A percentile compares a stretch with the other conserved stretches of the same genome.
Conservation (phyloP, 2,329 filamentous ascomycete genomes). For the Monosporascus sp. region DNA sequence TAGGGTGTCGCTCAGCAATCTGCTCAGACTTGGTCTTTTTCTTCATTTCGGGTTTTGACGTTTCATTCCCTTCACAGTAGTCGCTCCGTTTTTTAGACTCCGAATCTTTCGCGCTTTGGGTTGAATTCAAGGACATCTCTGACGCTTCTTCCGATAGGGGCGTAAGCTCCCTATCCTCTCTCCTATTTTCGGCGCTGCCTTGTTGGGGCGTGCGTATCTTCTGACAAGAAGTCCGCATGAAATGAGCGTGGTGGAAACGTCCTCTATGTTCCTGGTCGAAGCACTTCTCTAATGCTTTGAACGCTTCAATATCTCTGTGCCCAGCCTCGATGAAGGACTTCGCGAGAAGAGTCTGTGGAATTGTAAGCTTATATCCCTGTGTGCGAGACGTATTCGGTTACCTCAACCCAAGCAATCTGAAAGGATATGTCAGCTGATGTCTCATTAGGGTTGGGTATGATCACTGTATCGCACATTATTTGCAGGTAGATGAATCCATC, state of each 20-base stretch:
- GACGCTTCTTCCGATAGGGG: slow-evolving; percentile 23
- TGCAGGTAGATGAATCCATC: slow-evolving; percentile 48
- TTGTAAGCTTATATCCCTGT: slow-evolving; percentile 7
- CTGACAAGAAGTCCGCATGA: slow-evolving; percentile 56
- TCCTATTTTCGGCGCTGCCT: slow-evolving; percentile 22
- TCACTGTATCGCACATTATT: slow-evolving; percentile 34
- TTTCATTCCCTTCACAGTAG: slow-evolving; percentile 12
- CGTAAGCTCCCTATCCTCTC: slow-evolving; percentile 24
- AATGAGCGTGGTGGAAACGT: slow-evolving; percentile 51
- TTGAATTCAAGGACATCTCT: slow-evolving; percentile 14
- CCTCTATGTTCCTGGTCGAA: slow-evolving; percentile 59
- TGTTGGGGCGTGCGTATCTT: slow-evolving; percentile 35
- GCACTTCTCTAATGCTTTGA: slow-evolving; percentile 56
- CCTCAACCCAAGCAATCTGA: slow-evolving; percentile 57
- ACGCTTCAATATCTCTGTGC: slow-evolving; percentile 55
- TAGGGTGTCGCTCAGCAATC: slow-evolving; percentile 30
- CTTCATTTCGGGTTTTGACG: slow-evolving; percentile 21
- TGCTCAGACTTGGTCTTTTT: slow-evolving; percentile 32
- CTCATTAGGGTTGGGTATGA: slow-evolving; percentile 1
- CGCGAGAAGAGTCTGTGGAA: slow-evolving; percentile 43
- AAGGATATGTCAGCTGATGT: slow-evolving; percentile 12
- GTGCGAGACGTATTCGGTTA: slow-evolving; percentile 10
- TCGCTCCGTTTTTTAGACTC: slow-evolving; percentile 16
- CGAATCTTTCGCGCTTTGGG: slow-evolving; percentile 8
- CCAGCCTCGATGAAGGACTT: slow-evolving; percentile 61